Conservation (phyloP, 2,329 filamentous ascomycete species). For the Botrytis pseudocinerea region DNA sequence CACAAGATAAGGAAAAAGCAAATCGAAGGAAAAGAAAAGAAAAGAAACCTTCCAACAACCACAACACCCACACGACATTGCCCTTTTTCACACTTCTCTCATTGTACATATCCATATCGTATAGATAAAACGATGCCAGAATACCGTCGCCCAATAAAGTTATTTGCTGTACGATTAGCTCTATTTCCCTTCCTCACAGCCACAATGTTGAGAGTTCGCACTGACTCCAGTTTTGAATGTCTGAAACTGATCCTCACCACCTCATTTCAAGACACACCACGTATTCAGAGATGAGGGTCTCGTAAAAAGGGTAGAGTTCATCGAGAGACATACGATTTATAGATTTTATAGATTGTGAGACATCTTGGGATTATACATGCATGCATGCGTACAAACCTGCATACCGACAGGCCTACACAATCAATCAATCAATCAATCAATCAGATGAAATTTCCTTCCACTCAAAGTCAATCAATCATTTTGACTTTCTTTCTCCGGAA, state of each 20-base stretch:
- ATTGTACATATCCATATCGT: neutral
- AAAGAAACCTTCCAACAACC: neutral
- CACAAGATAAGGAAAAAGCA: neutral
- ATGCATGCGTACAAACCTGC: neutral
- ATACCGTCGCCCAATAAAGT: neutral
- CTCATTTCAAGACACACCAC: slow-evolving; percentile 1
- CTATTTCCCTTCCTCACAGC: neutral
- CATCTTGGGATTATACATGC: neutral
- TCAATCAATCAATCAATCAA: neutral
- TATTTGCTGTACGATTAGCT: neutral
- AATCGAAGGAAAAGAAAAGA: neutral
- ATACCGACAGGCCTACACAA: neutral
- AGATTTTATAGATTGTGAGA: neutral
- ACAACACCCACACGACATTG: neutral
- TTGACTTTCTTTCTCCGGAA: neutral
- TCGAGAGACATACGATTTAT: neutral
- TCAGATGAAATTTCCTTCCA: neutral
- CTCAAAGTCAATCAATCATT: neutral
- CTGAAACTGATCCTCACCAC: neutral
- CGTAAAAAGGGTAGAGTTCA: neutral
- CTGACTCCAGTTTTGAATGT: neutral
- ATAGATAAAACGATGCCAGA: neutral
- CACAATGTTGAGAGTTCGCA: slow-evolving; percentile 7
- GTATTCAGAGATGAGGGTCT: neutral
- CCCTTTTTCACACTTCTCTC: neutral